Conservation (phyloP, 73 alveolate genomes). For the Symbiodinium natans region DNA sequence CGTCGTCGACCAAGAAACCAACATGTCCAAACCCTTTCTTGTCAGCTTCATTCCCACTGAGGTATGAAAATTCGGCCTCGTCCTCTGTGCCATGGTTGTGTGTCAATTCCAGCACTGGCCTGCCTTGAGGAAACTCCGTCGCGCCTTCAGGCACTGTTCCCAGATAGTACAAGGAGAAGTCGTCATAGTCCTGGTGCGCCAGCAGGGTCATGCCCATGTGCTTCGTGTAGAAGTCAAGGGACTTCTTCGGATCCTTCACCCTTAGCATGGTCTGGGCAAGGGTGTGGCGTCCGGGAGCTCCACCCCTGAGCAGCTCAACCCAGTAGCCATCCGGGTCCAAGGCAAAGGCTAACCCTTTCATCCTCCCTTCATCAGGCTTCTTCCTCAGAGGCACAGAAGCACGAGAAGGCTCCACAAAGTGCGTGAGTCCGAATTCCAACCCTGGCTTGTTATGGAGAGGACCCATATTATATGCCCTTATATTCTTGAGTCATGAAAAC, state of each 20-base stretch:
- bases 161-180: slow-evolving; percentile 88
- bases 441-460: not conserved
- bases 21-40: slow-evolving; percentile 82
- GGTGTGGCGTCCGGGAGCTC: slow-evolving; percentile 30
- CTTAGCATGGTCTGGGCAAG: slow-evolving; percentile 87
- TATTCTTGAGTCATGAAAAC: too few species aligned
- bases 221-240: slow-evolving; percentile 82
- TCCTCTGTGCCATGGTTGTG: slow-evolving; percentile 92
- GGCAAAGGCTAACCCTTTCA: slow-evolving; percentile 89
- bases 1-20: slow-evolving; percentile 82
- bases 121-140: slow-evolving; percentile 55
- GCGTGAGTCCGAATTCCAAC: not conserved
- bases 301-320: slow-evolving; percentile 82
- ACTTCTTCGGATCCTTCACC: slow-evolving; percentile 88
- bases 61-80: slow-evolving; percentile 25
- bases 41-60: slow-evolving; percentile 63
- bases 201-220: slow-evolving; percentile 74
- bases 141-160: slow-evolving; percentile 85
- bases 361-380: slow-evolving; percentile 84
- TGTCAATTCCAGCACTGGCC: slow-evolving; percentile 78
- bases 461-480: too few species aligned
- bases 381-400: not conserved
- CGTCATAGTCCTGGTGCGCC: slow-evolving; percentile 28
- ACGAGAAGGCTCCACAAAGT: too few species aligned
- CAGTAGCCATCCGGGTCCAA: slow-evolving; percentile 93